phyloP scores from a whole-genome alignment of 2,329 filamentous ascomycete genomes.

The Aspergillus novoparasiticus region DNA sequence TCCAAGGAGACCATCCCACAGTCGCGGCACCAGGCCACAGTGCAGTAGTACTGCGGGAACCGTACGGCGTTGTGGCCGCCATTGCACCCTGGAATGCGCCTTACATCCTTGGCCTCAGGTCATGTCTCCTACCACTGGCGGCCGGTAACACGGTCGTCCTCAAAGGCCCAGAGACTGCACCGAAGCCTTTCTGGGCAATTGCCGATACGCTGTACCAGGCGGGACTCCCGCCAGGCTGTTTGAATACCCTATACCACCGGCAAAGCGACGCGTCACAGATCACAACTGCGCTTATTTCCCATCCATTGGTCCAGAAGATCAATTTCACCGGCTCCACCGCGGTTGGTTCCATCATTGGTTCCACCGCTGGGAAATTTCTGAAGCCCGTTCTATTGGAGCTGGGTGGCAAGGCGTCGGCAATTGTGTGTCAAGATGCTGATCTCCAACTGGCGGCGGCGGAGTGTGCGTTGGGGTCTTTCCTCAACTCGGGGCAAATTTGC shows the following conservation, averaged over 20 bases:
- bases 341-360: background rate
- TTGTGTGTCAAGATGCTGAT: conserved; percentile 3
- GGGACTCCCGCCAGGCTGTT: conserved; percentile 69
- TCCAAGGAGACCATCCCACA: no score
- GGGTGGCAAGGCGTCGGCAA: background rate
- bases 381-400: conserved; percentile 5
- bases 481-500: background rate
- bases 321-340: conserved; percentile 5
- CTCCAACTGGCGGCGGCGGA: background rate
- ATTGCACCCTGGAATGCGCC: conserved; percentile 73
- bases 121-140: conserved; percentile 53
- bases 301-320: conserved; percentile 3
- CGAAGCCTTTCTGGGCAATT: conserved; percentile 33
- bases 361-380: background rate
- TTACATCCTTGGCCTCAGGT: conserved; percentile 47
- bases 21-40: no score
- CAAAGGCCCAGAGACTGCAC: conserved; percentile 45
- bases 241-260: conserved; percentile 67
- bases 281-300: background rate
- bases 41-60: conserved; percentile 29
- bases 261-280: conserved; percentile 44
- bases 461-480: conserved; percentile 41
- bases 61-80: conserved; percentile 71
- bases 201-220: conserved; percentile 63
- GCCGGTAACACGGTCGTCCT: conserved; percentile 70